Base-by-base conservation (phyloP, 768 basidiomycete genomes). In the Favolaschia claudopus region DNA sequence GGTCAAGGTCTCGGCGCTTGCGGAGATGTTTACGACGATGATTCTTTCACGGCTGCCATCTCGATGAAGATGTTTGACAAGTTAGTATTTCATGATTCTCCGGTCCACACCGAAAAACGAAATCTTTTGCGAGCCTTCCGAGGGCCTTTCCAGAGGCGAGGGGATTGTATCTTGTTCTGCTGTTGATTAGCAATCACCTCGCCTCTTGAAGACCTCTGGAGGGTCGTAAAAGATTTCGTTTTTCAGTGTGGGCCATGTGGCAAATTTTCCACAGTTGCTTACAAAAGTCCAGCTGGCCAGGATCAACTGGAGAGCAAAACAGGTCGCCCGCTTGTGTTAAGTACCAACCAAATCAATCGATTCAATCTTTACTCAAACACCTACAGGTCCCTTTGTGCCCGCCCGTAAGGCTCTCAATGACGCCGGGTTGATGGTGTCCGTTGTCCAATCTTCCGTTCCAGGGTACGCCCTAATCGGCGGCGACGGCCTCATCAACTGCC, bases 21-120 rank as follows among this genome's bases (percentile, higher is more conserved):
- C 37, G 72, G 71, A 7, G 70, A 73, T 34, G 70, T 71, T 14
- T 72, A 73, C 56, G 66, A 71, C 52, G 72, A 73, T 43, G 32
- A 55, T n/a, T 69, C 69, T 1, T 70, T 68, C 63, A 72, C 72
- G 13, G 72, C 71, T 9, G 72, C 72, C 12, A 70, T 73, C 33
- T 73, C 72, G 0, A 51, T 60, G 27, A 34, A 56, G 40, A 63
- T 73, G 65, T 73, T 60, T 44, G 72, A 73, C n/a, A 14, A n/a
- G 50, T 52, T 12, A 52, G 50, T 3, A 3, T 24, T 17, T 24
- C 20, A 25, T 4, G 19, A 12, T 17, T 25, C 27, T 33, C 8
- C 8, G 19, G 4, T n/a, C n/a, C n/a, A n/a, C n/a, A n/a, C n/a
- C n/a, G n/a, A n/a, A n/a, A n/a, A n/a, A n/a, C n/a, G n/a, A n/a